These are phyloP conservation scores for Biscogniauxia marginata DNA, from an alignment of 2,329 filamentous ascomycete species.

Conservation along the genomic window DNA sequence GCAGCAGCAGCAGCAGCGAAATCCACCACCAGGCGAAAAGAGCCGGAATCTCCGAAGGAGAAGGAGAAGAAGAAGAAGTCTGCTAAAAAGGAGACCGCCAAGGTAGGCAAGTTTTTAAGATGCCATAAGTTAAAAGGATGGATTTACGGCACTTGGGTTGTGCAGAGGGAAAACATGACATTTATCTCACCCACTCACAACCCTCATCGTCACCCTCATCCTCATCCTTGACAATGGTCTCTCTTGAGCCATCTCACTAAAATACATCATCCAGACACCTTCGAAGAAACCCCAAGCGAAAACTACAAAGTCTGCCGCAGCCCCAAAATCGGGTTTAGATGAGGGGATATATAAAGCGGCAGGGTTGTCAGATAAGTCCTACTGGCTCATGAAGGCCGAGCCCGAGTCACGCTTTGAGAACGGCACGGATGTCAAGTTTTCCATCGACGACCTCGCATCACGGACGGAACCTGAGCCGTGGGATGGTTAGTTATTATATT, in stretches of 20 bases:
- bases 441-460: constrained; percentile 81
- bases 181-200: too few relatives aligned
- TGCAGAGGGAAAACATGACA: too few relatives aligned
- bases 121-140: too few relatives aligned
- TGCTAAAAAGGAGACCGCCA: not conserved
- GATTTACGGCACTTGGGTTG: not conserved
- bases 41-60: not conserved
- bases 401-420: constrained; percentile 84
- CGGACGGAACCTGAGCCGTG: constrained; percentile 80
- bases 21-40: not conserved
- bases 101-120: not conserved
- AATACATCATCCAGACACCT: constrained; percentile 6
- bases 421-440: constrained; percentile 86
- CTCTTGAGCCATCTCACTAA: not conserved
- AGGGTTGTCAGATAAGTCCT: constrained; percentile 38
- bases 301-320: constrained; percentile 3
- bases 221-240: too few relatives aligned
- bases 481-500: constrained; percentile 65
- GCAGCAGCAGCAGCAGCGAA: too few relatives aligned
- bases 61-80: not conserved
- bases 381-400: constrained; percentile 86
- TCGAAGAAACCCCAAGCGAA: constrained; percentile 10
- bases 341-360: constrained; percentile 6
- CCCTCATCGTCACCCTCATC: too few relatives aligned
- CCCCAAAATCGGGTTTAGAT: constrained; percentile 9